Evolutionary conservation across 768 basidiomycete species (phyloP).

Genomic region (Pulveroboletus sp.): DNA sequence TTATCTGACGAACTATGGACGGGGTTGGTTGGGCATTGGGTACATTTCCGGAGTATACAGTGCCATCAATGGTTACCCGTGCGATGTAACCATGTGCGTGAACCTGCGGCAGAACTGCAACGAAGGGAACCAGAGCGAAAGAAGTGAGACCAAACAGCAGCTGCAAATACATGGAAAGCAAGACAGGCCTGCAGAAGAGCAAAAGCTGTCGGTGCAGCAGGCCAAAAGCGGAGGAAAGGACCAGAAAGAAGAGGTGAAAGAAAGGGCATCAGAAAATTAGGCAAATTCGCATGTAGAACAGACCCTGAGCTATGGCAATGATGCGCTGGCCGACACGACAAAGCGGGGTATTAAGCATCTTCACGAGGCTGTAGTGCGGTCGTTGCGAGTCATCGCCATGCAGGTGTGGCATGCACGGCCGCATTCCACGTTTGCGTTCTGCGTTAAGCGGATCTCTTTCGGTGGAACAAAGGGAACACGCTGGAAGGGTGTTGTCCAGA

Average conservation of each 20-base stretch:
- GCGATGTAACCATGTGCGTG: conserved; percentile 43
- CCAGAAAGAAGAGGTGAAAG: not conserved
- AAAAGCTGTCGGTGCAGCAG: not conserved
- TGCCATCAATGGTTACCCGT: conserved; percentile 41
- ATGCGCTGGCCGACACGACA: conserved; percentile 4
- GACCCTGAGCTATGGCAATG: not conserved
- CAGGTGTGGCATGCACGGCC: not conserved
- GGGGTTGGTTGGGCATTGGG: conserved; percentile 37
- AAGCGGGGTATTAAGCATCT: conserved; percentile 16
- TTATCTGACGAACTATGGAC: conserved; percentile 43
- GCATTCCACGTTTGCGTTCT: not conserved
- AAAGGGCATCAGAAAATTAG: not conserved
- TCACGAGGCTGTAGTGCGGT: conserved; percentile 17
- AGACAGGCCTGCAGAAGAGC: not conserved
- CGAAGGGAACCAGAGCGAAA: conserved; percentile 4
- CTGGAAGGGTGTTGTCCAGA: not conserved
- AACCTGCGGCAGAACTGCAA: conserved; percentile 18
- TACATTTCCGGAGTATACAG: conserved; percentile 38
- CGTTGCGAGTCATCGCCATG: conserved; percentile 1
- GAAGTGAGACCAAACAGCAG: not conserved
- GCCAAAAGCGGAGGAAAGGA: not conserved
- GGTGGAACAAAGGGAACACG: conserved; percentile 5
- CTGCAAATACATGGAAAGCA: conserved; percentile 5
- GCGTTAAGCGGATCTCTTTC: not conserved
- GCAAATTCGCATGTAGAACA: not conserved